Base-by-base conservation (phyloP, 2,329 filamentous ascomycete species). In the Ustulina deusta region DNA sequence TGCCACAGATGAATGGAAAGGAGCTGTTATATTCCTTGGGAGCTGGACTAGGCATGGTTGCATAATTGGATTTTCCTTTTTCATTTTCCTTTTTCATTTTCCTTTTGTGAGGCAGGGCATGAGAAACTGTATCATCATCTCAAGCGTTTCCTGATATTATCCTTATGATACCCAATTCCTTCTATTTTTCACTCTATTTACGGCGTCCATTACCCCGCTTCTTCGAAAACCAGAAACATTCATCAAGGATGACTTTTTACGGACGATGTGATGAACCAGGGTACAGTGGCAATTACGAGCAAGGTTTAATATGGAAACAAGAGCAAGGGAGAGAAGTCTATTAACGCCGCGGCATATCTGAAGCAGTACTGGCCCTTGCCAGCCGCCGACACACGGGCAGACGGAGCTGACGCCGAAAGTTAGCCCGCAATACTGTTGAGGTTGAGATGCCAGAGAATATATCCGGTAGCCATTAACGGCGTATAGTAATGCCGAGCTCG, bases 161-260 rank as follows among this genome's bases (percentile, higher is more conserved):
- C 54, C 42, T 52, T 52, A 61, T 38, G 58, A 61, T 61, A 61
- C 58, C 58, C 58, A 13, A 32, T 52, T 40, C 25, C 44, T n/a
- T 52, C 11, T 52, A 22, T 42, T 27, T 15, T 52, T 51, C 25
- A 52, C 6, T 44, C 6, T 10, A 29, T 22, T 15, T 5, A 38
- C 27, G 58, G 9, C 9, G 32, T 52, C n/a, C 6, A 29, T 17
- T 13, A 1, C 6, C n/a, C 20, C 11, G 7, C 15, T 38, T 38
- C 22, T n/a, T 10, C 9, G 2, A 36, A 40, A 38, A 5, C 13
- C 13, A n/a, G 38, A 25, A 25, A 38, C 22, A 20, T 10, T 4
- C 20, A 27, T 10, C 7, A 6, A 17, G 40, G 6, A 25, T 15
- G 20, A 36, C 20, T 46, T 2, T 3, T 27, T 25, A 25, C 11